Evolutionary conservation across 1,284 basidiomycete genomes (phyloP).

Genomic region (Ustilago bromivora): DNA sequence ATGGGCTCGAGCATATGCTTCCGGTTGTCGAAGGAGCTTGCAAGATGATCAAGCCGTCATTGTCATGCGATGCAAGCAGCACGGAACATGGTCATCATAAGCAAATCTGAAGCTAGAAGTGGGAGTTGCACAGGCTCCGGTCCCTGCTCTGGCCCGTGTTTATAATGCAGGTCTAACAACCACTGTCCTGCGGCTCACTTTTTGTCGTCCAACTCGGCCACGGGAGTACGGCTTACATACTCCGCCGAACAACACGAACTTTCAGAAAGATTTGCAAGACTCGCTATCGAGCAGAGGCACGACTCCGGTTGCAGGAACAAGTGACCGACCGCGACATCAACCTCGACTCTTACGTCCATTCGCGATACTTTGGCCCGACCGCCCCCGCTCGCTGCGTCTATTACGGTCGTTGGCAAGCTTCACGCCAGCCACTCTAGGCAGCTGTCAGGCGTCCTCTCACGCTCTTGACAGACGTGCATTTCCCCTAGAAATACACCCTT

Average conservation of each 20-base stretch:
- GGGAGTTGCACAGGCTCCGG: too few species aligned
- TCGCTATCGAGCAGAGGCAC: background rate
- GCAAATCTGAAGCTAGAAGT: too few species aligned
- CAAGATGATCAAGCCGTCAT: too few species aligned
- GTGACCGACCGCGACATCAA: background rate
- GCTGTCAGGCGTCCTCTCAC: slow-evolving; percentile 13
- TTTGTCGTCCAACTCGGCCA: slow-evolving; percentile 13
- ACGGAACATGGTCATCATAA: too few species aligned
- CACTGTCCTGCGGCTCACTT: background rate
- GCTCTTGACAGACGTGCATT: slow-evolving; percentile 10
- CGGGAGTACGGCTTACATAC: slow-evolving; percentile 12
- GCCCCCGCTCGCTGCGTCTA: slow-evolving; percentile 3
- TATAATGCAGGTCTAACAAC: slow-evolving; percentile 1
- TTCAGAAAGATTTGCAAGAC: background rate
- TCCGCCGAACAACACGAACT: background rate
- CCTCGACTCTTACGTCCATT: slow-evolving; percentile 3
- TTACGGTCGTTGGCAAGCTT: slow-evolving; percentile 11
- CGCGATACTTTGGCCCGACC: slow-evolving; percentile 1
- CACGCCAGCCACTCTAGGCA: slow-evolving; percentile 5
- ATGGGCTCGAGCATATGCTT: background rate
- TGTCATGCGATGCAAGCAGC: too few species aligned
- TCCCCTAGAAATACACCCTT: background rate
- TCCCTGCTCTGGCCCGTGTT: background rate
- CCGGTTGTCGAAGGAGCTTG: too few species aligned
- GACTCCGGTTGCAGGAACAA: slow-evolving; percentile 12